Evolutionary conservation across 495 filamentous ascomycete species (phyloP).

Genomic region (Penicillium manginii): DNA sequence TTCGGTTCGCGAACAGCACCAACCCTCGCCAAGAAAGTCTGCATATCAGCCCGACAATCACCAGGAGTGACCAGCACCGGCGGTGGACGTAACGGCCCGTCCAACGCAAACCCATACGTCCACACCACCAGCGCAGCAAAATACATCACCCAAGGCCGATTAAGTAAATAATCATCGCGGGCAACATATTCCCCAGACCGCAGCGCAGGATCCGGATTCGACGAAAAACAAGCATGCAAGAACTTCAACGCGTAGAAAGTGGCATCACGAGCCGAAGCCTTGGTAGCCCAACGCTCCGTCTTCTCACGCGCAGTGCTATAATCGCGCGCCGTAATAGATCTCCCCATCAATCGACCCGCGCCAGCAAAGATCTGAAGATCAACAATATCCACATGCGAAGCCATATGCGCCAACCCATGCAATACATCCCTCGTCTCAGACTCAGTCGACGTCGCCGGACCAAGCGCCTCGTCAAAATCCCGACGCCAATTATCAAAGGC

Average conservation of each 20-base stretch:
- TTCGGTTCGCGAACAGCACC: conserved; percentile 78
- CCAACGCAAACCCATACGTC: conserved; percentile 92
- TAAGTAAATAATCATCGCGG: conserved; percentile 86
- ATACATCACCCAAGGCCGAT: conserved; percentile 97
- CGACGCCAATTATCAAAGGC: conserved; percentile 95
- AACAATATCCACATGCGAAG: conserved; percentile 96
- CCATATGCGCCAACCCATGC: conserved; percentile 96
- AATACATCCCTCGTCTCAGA: conserved; percentile 81
- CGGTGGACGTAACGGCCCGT: conserved; percentile 67
- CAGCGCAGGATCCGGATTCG: conserved; percentile 49
- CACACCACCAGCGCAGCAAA: conserved; percentile 91
- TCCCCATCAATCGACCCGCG: conserved; percentile 80
- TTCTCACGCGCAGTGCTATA: conserved; percentile 77
- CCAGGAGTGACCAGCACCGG: conserved; percentile 58
- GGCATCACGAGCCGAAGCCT: conserved; percentile 88
- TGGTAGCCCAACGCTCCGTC: conserved; percentile 86
- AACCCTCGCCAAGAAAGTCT: conserved; percentile 71
- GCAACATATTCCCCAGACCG: conserved; percentile 67
- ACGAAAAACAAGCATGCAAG: conserved; percentile 70
- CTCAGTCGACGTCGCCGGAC: conserved; percentile 43
- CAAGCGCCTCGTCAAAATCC: conserved; percentile 86
- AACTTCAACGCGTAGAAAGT: conserved; percentile 93
- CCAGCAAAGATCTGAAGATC: conserved; percentile 96
- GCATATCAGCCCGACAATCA: conserved; percentile 78
- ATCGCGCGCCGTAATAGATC: conserved; percentile 81